phyloP scores from a whole-genome alignment of 2,329 filamentous ascomycete genomes.

The Colletotrichum camelliae region DNA sequence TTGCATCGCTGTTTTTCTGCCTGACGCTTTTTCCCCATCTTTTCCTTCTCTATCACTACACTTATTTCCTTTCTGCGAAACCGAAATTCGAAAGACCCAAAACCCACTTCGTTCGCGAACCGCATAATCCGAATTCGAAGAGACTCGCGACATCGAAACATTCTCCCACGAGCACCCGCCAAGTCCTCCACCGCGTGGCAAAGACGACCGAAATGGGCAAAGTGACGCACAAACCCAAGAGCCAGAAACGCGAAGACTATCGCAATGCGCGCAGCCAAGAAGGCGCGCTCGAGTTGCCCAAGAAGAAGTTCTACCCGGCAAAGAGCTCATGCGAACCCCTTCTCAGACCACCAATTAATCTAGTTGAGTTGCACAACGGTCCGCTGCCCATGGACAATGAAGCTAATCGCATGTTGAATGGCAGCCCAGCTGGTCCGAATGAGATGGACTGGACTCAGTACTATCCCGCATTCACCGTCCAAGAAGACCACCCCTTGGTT shows the following conservation, averaged over 20 bases:
- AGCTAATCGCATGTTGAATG: neutral
- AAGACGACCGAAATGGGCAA: slow-evolving; percentile 40
- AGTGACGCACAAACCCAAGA: slow-evolving; percentile 54
- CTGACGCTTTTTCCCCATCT: neutral
- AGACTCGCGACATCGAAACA: neutral
- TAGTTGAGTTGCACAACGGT: slow-evolving; percentile 64
- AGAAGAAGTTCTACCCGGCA: slow-evolving; percentile 95
- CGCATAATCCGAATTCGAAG: neutral
- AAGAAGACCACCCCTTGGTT: slow-evolving; percentile 21
- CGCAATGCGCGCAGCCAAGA: slow-evolving; percentile 59
- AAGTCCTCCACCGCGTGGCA: neutral
- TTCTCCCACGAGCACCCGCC: neutral
- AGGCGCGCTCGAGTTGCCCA: slow-evolving; percentile 70
- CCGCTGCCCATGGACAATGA: neutral
- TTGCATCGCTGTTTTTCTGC: neutral
- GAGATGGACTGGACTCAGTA: slow-evolving; percentile 91
- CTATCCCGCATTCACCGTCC: slow-evolving; percentile 75
- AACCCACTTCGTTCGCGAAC: neutral
- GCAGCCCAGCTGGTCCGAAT: slow-evolving; percentile 76
- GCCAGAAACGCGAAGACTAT: slow-evolving; percentile 70
- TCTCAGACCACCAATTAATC: slow-evolving; percentile 87
- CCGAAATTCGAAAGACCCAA: neutral
- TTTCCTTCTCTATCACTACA: neutral
- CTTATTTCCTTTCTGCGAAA: too few species aligned
- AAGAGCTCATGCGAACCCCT: slow-evolving; percentile 95